A percentile compares a stretch with the other conserved stretches of the same genome.
phyloP scores from a whole-genome alignment of 805 yeast species.

The Kuraishia piskuri region DNA sequence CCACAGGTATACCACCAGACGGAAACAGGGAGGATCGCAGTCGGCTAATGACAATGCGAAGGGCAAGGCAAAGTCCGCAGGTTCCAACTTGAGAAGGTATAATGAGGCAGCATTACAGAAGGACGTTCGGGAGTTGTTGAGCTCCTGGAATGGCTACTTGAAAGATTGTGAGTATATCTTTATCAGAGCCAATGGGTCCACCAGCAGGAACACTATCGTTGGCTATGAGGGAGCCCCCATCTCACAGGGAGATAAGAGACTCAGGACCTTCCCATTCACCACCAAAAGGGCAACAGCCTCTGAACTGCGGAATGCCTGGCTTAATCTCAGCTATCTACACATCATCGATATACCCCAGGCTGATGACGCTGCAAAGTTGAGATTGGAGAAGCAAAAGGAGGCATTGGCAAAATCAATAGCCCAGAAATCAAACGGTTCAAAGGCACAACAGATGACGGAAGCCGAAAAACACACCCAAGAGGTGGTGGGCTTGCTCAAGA shows the following conservation, averaged over 20 bases:
- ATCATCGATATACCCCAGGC: constrained; percentile 47
- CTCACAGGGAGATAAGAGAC: constrained; percentile 45
- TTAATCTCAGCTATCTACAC: constrained; percentile 54
- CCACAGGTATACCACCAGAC: constrained; percentile 91
- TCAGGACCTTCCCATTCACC: constrained; percentile 76
- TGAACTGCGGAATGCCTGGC: constrained; percentile 83
- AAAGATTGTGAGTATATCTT: constrained; percentile 61
- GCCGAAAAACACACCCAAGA: constrained; percentile 50
- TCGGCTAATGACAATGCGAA: constrained; percentile 84
- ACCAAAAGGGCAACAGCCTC: constrained; percentile 79
- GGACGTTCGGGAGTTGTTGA: constrained; percentile 67
- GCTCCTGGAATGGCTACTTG: constrained; percentile 55
- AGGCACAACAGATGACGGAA: constrained; percentile 13
- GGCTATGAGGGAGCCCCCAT: constrained; percentile 57
- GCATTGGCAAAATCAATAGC: constrained; percentile 15
- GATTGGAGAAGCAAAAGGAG: constrained; percentile 21
- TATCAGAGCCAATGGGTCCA: constrained; percentile 71
- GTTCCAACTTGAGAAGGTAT: constrained; percentile 80
- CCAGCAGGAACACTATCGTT: constrained; percentile 54
- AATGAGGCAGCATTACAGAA: constrained; percentile 76
- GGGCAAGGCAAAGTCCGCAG: constrained; percentile 96
- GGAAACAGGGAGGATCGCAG: constrained; percentile 97
- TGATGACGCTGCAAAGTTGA: constrained; percentile 20
- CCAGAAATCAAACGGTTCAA: constrained; percentile 8
- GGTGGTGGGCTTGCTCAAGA: constrained; percentile 50